Base-by-base conservation (phyloP, 2,329 filamentous ascomycete species). In the Ilyonectria robusta region DNA sequence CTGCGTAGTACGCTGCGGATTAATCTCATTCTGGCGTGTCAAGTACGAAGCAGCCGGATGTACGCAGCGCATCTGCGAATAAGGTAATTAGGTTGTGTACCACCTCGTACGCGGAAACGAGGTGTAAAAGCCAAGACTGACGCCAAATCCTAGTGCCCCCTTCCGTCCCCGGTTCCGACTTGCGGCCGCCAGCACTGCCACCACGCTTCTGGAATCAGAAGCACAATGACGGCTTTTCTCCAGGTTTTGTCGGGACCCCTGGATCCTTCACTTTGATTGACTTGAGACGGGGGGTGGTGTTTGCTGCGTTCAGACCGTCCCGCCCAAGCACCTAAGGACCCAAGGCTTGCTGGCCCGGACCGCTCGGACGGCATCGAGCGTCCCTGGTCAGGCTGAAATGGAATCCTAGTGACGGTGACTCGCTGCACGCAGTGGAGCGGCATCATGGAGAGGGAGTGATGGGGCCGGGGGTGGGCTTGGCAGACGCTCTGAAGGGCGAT, bases 341-440 rank as follows among this genome's bases (percentile, higher is more conserved):
- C 44, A 42, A 59, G 44, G 44, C 21, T 23, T 37, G 23, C 23
- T 46, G 35, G 47, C 56, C 58, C 63, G 51, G 63, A 57, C 63
- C 26, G 35, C 46, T 60, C 57, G 51, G 57, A 56, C 42, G 31
- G 58, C 50, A 53, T 35, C n/a, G 31, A 33, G 29, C 6, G 29
- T 19, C 47, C 62, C 64, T 50, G 48, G 64, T 59, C 59, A 11
- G 17, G 59, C 59, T 66, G 59, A 63, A 61, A 66, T 51, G 46
- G 31, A 55, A 61, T 57, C 29, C 51, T 47, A 33, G 31, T 40
- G 46, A 54, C 58, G 46, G 44, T 37, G 57, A 57, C 56, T 53
- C 29, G 17, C 17, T n/a, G 31, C n/a, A 19, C 33, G 50, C 29
- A 19, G 51, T 61, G 58, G 51, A 57, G 54, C 35, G 15, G 46